Evolutionary conservation across 2,329 filamentous ascomycete genomes (phyloP).

Genomic region (Exophiala phaeomuriformis): DNA sequence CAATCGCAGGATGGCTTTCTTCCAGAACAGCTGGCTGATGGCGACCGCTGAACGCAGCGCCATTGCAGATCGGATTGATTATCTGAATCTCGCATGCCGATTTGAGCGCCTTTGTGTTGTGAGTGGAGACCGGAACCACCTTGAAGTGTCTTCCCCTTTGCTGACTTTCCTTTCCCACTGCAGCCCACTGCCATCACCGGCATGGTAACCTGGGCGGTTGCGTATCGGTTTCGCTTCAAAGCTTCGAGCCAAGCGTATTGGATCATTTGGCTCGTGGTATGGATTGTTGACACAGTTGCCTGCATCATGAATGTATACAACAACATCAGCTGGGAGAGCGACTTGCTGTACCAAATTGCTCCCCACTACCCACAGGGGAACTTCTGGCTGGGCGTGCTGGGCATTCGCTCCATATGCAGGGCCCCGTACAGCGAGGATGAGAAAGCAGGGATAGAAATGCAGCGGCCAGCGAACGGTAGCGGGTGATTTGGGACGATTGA

Average conservation of each 20-base stretch:
- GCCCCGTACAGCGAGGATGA: background rate
- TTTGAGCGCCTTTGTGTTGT: constrained; percentile 18
- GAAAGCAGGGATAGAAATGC: background rate
- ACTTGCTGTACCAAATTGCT: constrained; percentile 17
- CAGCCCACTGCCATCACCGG: constrained; percentile 18
- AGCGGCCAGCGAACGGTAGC: no score
- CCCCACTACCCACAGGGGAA: constrained; percentile 15
- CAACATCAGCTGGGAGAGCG: constrained; percentile 21
- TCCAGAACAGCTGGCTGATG: constrained; percentile 20
- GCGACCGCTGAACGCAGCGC: constrained; percentile 12
- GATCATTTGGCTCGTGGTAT: constrained; percentile 20
- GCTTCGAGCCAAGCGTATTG: constrained; percentile 18
- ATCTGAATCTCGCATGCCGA: constrained; percentile 20
- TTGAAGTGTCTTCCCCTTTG: background rate
- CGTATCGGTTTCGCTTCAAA: constrained; percentile 16
- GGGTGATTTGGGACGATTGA: no score
- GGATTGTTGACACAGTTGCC: constrained; percentile 14
- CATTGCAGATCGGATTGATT: constrained; percentile 13
- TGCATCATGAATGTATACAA: constrained; percentile 23
- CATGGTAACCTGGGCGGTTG: constrained; percentile 20
- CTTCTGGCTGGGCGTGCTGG: constrained; percentile 16
- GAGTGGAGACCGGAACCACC: background rate
- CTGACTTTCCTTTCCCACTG: background rate
- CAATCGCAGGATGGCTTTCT: constrained; percentile 13
- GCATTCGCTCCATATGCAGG: constrained; percentile 11